Base-by-base conservation (phyloP, 306 rosid species). In the Fragaria iinumae region DNA sequence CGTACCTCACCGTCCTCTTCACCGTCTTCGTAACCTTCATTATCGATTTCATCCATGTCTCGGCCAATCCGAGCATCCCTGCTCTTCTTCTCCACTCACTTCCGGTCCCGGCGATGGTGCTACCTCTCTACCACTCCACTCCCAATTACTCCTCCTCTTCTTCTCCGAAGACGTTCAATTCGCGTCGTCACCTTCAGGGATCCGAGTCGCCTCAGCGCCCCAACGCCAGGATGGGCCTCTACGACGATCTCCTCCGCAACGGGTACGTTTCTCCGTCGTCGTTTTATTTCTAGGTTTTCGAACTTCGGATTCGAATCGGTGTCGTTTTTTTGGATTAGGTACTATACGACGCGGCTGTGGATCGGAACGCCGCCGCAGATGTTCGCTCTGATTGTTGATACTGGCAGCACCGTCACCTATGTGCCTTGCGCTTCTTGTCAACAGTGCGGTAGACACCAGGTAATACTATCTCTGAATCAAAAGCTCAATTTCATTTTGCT, bases 291-390 rank as follows among this genome's bases (percentile, higher is more conserved):
- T 27, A 13, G 48, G 59, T 67, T 52, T 52, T 52, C 9, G 45
- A 49, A 6, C 34, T 43, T 76, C 1, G 44, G 1, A 39, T 56
- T 49, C 60, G 60, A 74, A 79, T 55, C 36, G 62, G 7, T 21
- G 67, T 8, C 16, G 69, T 39, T 65, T 27, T 63, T 29, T 23
- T 0, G 59, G 6, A 67, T 17, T 55, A 95, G 98, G 77, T 95
- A 95, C 57, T 92, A 92, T 70, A 92, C 99, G 4, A 90, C 97
- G 57, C 87, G 91, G 86, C 90, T 95, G 45, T 92, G 90, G 97
- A 92, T 95, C 86, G 99, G 99, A 49, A 90, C 97, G 74, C 99
- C 97, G 59, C 97, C 97, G 20, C 99, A 95, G 85, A 81, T 55
- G 81, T 95, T 95, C 72, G 90, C 97, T 41, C 96, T 95, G 13